Conservation (phyloP, 768 basidiomycete species). For the Pisolithus marmoratus region DNA sequence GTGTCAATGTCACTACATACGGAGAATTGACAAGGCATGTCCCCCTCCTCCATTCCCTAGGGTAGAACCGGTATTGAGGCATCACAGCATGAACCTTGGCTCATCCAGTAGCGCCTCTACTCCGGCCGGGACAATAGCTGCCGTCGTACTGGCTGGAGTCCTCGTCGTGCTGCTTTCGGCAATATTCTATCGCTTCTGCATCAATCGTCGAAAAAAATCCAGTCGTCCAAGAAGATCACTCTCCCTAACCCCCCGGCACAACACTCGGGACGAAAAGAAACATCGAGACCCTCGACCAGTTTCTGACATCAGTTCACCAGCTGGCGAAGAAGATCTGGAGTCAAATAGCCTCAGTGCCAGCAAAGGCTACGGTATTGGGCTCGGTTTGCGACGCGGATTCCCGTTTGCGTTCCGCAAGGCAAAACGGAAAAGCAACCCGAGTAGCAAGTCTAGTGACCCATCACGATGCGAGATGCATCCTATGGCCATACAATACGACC, state of each 20-base stretch:
- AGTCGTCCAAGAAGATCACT: conserved; percentile 19
- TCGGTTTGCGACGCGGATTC: conserved; percentile 24
- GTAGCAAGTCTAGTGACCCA: conserved; percentile 8
- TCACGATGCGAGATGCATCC: conserved; percentile 14
- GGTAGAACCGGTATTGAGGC: conserved; percentile 5
- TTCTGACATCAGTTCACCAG: conserved; percentile 5
- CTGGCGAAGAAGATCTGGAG: conserved; percentile 20
- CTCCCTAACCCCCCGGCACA: not conserved
- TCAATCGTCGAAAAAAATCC: conserved; percentile 45
- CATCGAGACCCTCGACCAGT: conserved; percentile 8
- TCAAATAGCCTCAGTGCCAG: conserved; percentile 23
- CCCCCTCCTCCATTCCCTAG: conserved; percentile 1
- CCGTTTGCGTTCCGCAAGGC: conserved; percentile 19
- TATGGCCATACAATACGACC: conserved; percentile 17
- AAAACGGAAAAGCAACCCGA: conserved; percentile 17
- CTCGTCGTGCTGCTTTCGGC: conserved; percentile 44
- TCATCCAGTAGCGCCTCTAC: conserved; percentile 20
- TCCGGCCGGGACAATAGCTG: conserved; percentile 58
- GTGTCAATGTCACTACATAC: conserved; percentile 44
- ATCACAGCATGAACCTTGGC: conserved; percentile 16
- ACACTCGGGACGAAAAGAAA: not conserved
- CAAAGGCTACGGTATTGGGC: conserved; percentile 31
- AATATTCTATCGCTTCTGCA: conserved; percentile 39
- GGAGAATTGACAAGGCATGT: conserved; percentile 30
- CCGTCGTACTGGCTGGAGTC: conserved; percentile 51